These are phyloP conservation scores for Rubroboletus pulcherrimus DNA, from an alignment of 768 basidiomycete species.

Conservation along the genomic window DNA sequence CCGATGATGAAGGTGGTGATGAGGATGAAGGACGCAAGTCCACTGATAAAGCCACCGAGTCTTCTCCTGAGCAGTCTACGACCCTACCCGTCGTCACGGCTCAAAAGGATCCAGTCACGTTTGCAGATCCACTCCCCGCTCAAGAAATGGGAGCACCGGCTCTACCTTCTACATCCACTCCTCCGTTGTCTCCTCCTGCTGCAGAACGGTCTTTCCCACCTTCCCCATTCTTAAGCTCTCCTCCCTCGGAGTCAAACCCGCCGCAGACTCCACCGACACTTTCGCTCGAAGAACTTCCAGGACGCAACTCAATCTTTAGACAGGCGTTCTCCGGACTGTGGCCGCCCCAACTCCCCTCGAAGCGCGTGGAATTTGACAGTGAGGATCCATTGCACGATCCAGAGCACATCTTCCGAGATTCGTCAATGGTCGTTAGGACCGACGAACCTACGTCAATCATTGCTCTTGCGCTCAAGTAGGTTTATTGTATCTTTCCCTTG, in stretches of 20 bases:
- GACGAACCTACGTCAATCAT: conserved; percentile 99
- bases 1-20: conserved; percentile 65
- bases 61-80: conserved; percentile 33
- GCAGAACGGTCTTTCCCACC: conserved; percentile 39
- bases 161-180: conserved; percentile 19
- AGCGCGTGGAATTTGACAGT: conserved; percentile 53
- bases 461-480: conserved; percentile 86
- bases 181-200: conserved; percentile 26
- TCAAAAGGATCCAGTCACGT: conserved; percentile 2
- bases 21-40: conserved; percentile 43
- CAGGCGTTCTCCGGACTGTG: conserved; percentile 63
- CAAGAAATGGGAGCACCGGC: conserved; percentile 27
- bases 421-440: conserved; percentile 89
- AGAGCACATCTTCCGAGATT: conserved; percentile 93
- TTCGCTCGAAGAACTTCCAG: conserved; percentile 49
- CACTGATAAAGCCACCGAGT: conserved; percentile 25
- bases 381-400: conserved; percentile 73
- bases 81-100: conserved; percentile 23
- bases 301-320: conserved; percentile 71
- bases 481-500: conserved; percentile 1
- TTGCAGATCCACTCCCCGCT: conserved; percentile 12
- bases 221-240: conserved; percentile 51
- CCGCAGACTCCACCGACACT: conserved; percentile 46
- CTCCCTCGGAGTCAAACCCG: conserved; percentile 32
- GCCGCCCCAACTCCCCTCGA: conserved; percentile 53